Conservation (phyloP, 768 basidiomycete genomes). For the Leucosporidium creatinivorum region DNA sequence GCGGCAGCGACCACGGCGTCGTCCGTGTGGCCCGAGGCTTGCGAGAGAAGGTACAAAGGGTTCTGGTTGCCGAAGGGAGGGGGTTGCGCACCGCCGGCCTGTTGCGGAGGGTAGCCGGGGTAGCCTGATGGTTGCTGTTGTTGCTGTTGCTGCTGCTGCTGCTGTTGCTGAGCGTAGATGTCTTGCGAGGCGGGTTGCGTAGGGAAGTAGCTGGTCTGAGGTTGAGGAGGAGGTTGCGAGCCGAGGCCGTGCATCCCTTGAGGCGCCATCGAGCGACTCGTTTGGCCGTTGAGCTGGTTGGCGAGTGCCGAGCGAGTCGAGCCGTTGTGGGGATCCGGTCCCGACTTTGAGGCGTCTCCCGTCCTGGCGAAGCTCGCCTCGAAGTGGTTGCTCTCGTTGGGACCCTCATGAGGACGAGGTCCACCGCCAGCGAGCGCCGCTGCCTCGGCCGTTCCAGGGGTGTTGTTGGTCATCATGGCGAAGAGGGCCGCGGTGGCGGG, state of each 20-base stretch:
- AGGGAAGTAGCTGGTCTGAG: background rate
- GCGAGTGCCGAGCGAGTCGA: conserved; percentile 13
- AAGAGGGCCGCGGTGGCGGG: conserved; percentile 89
- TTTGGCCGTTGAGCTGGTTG: conserved; percentile 3
- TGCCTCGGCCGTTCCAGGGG: conserved; percentile 26
- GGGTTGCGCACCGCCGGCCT: background rate
- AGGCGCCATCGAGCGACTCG: background rate
- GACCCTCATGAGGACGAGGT: conserved; percentile 29
- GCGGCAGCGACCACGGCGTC: conserved; percentile 37
- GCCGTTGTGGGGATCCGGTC: conserved; percentile 27
- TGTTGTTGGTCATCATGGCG: conserved; percentile 70
- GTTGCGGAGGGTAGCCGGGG: background rate
- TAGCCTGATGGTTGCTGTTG: too few relatives aligned
- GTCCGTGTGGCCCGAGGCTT: conserved; percentile 31
- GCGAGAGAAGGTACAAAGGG: conserved; percentile 37
- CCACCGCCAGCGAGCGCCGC: conserved; percentile 20
- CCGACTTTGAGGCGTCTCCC: background rate
- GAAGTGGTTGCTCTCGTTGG: conserved; percentile 32
- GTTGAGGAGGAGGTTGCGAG: background rate
- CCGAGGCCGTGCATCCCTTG: background rate
- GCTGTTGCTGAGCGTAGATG: background rate
- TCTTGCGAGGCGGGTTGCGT: conserved; percentile 4
- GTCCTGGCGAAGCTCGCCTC: conserved; percentile 32
- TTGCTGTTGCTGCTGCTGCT: background rate
- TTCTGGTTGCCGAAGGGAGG: conserved; percentile 15